Conservation (phyloP, 2,329 filamentous ascomycete species). For the Fulvia fulva region DNA sequence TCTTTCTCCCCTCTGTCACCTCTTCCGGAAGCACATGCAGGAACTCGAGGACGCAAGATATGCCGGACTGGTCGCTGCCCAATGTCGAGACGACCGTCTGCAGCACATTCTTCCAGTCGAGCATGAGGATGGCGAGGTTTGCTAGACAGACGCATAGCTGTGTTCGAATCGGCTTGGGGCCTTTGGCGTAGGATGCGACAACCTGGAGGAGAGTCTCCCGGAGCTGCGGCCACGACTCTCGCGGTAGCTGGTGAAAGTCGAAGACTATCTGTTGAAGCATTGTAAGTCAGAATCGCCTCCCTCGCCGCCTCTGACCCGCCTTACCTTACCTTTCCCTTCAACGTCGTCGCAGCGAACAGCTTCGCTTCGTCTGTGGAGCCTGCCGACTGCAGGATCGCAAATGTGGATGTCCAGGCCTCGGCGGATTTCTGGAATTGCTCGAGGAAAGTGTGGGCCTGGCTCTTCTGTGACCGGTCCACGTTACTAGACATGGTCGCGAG, state of each 20-base stretch:
- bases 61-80: conserved; percentile 69
- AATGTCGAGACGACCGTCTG: conserved; percentile 74
- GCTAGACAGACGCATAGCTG: conserved; percentile 94
- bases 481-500: conserved; percentile 86
- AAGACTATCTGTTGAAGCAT: conserved; percentile 73
- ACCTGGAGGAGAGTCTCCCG: conserved; percentile 80
- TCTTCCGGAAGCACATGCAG: conserved; percentile 95
- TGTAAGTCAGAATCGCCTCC: conserved; percentile 10
- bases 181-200: conserved; percentile 74
- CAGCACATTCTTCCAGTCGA: conserved; percentile 89
- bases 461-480: conserved; percentile 71
- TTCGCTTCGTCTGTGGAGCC: conserved; percentile 78
- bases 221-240: conserved; percentile 68
- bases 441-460: conserved; percentile 84
- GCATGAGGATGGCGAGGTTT: conserved; percentile 94
- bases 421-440: conserved; percentile 97
- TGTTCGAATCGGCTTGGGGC: conserved; percentile 72
- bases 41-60: conserved; percentile 90
- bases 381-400: conserved; percentile 75
- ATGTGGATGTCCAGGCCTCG: conserved; percentile 85
- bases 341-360: conserved; percentile 90
- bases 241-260: conserved; percentile 83
- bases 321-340: conserved; percentile 85
- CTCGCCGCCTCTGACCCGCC: conserved; percentile 2
- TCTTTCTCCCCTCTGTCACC: conserved; percentile 98